A percentile compares a stretch with the other conserved stretches of the same genome.
These are phyloP conservation scores for Cicer judaicum DNA, from an alignment of 306 rosid species.

Conservation along the genomic window DNA sequence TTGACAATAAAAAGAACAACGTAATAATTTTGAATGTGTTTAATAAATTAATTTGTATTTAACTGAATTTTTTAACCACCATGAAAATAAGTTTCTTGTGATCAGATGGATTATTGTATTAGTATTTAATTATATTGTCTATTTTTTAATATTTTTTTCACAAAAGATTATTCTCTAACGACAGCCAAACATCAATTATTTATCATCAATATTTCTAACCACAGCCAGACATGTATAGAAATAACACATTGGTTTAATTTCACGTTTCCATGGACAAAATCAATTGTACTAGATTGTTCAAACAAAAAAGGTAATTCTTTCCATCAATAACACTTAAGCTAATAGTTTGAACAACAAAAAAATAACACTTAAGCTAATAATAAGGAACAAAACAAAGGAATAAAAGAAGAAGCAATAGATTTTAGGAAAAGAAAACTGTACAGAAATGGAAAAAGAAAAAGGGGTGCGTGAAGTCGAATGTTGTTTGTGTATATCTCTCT, in stretches of 20 bases:
- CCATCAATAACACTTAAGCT: neutral
- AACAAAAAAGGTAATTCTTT: conserved; percentile 7
- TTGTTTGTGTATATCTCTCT: conserved; percentile 12
- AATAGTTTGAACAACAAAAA: neutral
- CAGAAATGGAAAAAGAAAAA: conserved; percentile 6
- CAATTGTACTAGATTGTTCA: neutral
- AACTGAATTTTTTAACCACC: no score
- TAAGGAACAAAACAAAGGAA: conserved; percentile 33
- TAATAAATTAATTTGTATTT: no score
- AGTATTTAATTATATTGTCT: no score
- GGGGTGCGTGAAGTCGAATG: neutral
- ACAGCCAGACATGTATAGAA: neutral
- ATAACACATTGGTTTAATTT: conserved; percentile 15
- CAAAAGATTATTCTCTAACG: no score
- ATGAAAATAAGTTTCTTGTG: no score
- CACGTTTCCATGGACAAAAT: conserved; percentile 26
- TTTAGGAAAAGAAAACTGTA: conserved; percentile 5
- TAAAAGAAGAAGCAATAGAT: neutral
- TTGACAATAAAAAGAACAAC: no score
- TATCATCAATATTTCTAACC: neutral
- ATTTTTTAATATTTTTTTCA: no score
- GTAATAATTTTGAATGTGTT: no score
- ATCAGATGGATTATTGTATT: no score
- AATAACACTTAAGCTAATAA: neutral
- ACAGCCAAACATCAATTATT: neutral